A percentile compares a stretch with the other conserved stretches of the same genome.
Evolutionary conservation across 257 asterid genomes (phyloP).

Genomic region (Agastache rugosa): DNA sequence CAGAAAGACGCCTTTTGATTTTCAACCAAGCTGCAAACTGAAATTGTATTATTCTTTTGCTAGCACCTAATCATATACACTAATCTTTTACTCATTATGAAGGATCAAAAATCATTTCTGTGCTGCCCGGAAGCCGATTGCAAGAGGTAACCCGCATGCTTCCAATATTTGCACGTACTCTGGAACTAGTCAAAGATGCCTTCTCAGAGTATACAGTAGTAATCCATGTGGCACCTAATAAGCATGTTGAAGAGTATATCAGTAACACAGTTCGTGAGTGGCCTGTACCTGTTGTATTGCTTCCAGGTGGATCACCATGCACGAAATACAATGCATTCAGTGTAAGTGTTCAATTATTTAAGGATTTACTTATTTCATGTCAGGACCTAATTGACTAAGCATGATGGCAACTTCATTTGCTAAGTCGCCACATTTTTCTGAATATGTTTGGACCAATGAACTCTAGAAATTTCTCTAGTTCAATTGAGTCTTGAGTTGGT

Average conservation of each 20-base stretch:
- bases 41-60: constrained; percentile 6
- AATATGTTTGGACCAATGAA: background rate
- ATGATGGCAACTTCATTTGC: background rate
- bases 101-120: constrained; percentile 76
- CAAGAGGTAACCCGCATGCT: constrained; percentile 95
- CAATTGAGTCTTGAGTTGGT: background rate
- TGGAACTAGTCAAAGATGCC: constrained; percentile 59
- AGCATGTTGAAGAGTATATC: constrained; percentile 67
- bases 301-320: constrained; percentile 68
- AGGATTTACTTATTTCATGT: constrained; percentile 27
- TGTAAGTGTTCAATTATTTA: constrained; percentile 52
- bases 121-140: constrained; percentile 96
- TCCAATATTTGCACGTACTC: constrained; percentile 63
- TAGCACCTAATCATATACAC: constrained; percentile 18
- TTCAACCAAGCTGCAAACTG: constrained; percentile 17
- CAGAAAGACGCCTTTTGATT: constrained; percentile 9
- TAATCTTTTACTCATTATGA: constrained; percentile 41
- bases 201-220: constrained; percentile 58
- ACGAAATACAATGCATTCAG: constrained; percentile 70
- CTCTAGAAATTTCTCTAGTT: background rate
- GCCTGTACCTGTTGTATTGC: constrained; percentile 67
- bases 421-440: background rate
- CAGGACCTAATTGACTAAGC: background rate
- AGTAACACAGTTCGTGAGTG: constrained; percentile 51
- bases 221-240: constrained; percentile 88